Evolutionary conservation across 192 early-diverging fungal species (phyloP).

Genomic region (Gryganskiella cystojenkinii): DNA sequence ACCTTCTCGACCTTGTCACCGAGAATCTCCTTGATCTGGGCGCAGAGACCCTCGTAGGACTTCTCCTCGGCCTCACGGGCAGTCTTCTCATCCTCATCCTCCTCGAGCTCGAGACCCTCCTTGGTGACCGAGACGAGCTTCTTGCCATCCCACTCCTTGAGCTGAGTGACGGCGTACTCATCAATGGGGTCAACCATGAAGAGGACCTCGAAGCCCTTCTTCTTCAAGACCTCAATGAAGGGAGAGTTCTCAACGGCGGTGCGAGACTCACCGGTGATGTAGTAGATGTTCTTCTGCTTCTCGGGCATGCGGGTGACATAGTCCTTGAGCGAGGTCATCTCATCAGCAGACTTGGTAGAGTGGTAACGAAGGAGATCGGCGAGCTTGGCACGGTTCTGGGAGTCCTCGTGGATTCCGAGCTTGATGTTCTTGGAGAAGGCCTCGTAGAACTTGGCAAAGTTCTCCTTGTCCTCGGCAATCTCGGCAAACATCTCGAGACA

Average conservation of each 20-base stretch:
- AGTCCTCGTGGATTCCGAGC: slow-evolving; percentile 99
- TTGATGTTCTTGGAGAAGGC: slow-evolving; percentile 99
- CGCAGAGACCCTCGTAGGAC: slow-evolving; percentile 89
- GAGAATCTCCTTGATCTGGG: slow-evolving; percentile 97
- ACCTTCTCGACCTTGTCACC: slow-evolving; percentile 99
- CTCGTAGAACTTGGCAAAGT: slow-evolving; percentile 99
- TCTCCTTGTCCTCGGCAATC: slow-evolving; percentile 98
- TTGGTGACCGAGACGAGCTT: slow-evolving; percentile 98
- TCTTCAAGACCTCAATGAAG: slow-evolving; percentile 98
- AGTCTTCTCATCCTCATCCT: slow-evolving; percentile 99
- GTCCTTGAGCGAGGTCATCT: slow-evolving; percentile 99
- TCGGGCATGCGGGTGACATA: slow-evolving; percentile 99
- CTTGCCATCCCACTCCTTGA: slow-evolving; percentile 99
- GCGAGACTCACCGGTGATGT: slow-evolving; percentile 97
- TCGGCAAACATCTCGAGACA: slow-evolving; percentile 98
- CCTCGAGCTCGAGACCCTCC: slow-evolving; percentile 99
- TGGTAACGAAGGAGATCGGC: slow-evolving; percentile 97
- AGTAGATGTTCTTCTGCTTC: slow-evolving; percentile 99
- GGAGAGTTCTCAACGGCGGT: slow-evolving; percentile 96
- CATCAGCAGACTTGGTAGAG: slow-evolving; percentile 99
- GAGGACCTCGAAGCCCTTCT: slow-evolving; percentile 99
- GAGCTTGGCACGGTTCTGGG: slow-evolving; percentile 96
- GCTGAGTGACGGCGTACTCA: slow-evolving; percentile 98
- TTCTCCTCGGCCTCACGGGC: slow-evolving; percentile 93
- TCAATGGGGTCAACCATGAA: slow-evolving; percentile 99